A percentile compares a stretch with the other conserved stretches of the same genome.
These are phyloP conservation scores for Viola odorata DNA, from an alignment of 345 rosid species.

Conservation along the genomic window DNA sequence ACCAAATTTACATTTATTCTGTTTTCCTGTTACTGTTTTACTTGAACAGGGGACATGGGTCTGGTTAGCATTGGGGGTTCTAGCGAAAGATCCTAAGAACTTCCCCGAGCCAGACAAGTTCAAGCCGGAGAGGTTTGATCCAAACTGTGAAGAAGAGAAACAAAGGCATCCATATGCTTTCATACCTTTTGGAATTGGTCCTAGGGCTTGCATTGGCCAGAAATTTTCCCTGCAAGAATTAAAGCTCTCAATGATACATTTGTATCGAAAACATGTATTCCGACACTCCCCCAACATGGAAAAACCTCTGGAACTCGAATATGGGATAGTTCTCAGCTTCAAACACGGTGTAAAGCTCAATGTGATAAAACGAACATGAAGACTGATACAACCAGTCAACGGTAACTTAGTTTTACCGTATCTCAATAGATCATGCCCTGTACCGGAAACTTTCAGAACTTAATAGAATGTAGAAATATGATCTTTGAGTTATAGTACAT, in stretches of 20 bases:
- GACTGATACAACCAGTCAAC: background rate
- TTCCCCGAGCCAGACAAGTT: conserved; percentile 82
- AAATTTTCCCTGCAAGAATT: conserved; percentile 73
- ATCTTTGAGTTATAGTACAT: no score
- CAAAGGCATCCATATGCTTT: conserved; percentile 77
- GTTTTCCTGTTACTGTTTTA: background rate
- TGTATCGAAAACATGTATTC: conserved; percentile 57
- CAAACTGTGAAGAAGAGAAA: conserved; percentile 70
- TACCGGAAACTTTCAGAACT: no score
- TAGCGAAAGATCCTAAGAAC: conserved; percentile 82
- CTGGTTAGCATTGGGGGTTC: conserved; percentile 85
- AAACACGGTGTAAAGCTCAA: conserved; percentile 75
- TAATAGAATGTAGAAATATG: no score
- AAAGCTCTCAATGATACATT: conserved; percentile 64
- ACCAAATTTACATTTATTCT: background rate
- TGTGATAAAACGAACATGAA: conserved; percentile 44
- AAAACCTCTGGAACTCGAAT: conserved; percentile 69
- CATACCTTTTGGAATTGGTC: conserved; percentile 90
- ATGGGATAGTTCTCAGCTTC: conserved; percentile 79
- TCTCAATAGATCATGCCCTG: background rate
- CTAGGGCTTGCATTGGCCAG: conserved; percentile 82
- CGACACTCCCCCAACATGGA: conserved; percentile 79
- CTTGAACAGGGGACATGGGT: conserved; percentile 78
- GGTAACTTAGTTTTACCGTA: no score
- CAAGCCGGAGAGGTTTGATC: conserved; percentile 81